Evolutionary conservation across 495 filamentous ascomycete genomes (phyloP).

Genomic region (Bryoglossum gracile): DNA sequence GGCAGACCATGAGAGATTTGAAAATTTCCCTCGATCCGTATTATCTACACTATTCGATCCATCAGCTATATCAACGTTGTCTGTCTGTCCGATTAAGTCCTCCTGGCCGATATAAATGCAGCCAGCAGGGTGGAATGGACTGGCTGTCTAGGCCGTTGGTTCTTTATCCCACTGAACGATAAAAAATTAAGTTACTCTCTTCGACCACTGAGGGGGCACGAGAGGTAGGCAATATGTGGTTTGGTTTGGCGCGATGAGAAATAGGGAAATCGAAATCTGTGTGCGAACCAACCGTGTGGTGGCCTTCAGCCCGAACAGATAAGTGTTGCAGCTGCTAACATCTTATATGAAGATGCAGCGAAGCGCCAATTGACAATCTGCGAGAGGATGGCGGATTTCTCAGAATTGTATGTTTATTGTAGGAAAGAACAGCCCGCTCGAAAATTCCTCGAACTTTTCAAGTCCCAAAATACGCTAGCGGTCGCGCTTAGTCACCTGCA

Average conservation of each 20-base stretch:
- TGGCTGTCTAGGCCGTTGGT: conserved; percentile 52
- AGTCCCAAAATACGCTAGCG: no score
- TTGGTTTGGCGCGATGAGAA: conserved; percentile 7
- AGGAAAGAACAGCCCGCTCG: no score
- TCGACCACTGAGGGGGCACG: conserved; percentile 36
- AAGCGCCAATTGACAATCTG: no score
- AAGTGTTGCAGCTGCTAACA: no score
- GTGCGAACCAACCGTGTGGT: not conserved
- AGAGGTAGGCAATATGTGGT: conserved; percentile 52
- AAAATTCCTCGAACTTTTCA: no score
- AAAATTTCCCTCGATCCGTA: no score
- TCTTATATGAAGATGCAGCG: no score
- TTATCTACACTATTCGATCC: no score
- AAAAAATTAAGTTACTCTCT: conserved; percentile 44
- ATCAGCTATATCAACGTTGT: not conserved
- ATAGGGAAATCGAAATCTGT: not conserved
- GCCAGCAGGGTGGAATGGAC: conserved; percentile 55
- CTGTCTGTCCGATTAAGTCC: conserved; percentile 56
- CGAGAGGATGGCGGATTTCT: no score
- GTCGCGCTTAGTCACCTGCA: not conserved
- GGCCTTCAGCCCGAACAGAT: not conserved
- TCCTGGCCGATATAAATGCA: conserved; percentile 41
- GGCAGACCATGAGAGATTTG: no score
- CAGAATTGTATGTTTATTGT: no score
- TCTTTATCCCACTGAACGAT: conserved; percentile 56